A percentile compares a stretch with the other conserved stretches of the same genome.
phyloP scores from a whole-genome alignment of 768 basidiomycete species.

The Calvatia gigantea region DNA sequence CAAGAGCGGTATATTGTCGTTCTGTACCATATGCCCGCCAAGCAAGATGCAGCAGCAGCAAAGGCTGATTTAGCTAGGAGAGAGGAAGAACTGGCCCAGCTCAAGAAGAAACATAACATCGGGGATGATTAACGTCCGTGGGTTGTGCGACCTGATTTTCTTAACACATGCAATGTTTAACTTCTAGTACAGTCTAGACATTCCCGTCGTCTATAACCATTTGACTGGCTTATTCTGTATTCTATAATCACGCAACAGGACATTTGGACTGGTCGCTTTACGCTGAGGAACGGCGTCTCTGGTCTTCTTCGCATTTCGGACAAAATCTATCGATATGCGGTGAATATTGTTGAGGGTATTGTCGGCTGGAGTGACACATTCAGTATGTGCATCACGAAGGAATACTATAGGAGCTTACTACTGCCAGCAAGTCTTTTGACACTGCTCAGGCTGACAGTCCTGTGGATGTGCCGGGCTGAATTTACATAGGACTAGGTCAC shows the following conservation, averaged over 20 bases:
- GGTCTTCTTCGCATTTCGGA: slow-evolving; percentile 38
- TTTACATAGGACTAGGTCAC: slow-evolving; percentile 55
- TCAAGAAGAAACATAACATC: slow-evolving; percentile 87
- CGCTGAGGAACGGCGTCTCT: slow-evolving; percentile 13
- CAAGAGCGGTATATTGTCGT: slow-evolving; percentile 99
- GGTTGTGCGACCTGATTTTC: background rate
- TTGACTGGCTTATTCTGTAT: background rate
- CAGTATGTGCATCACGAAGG: slow-evolving; percentile 20
- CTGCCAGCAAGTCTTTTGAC: slow-evolving; percentile 63
- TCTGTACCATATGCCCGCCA: slow-evolving; percentile 96
- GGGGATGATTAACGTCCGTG: slow-evolving; percentile 54
- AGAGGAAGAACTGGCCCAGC: slow-evolving; percentile 83
- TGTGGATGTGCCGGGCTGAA: slow-evolving; percentile 57
- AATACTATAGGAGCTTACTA: slow-evolving; percentile 43
- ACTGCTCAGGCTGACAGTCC: slow-evolving; percentile 47
- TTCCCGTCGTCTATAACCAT: background rate
- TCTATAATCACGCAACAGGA: slow-evolving; percentile 1
- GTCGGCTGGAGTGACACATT: slow-evolving; percentile 37
- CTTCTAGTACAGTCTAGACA: background rate
- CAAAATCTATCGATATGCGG: slow-evolving; percentile 61
- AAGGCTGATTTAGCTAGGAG: slow-evolving; percentile 89
- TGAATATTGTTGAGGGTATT: slow-evolving; percentile 66
- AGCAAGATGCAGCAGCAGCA: slow-evolving; percentile 89
- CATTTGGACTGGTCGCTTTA: background rate
- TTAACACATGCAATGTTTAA: background rate